phyloP scores from a whole-genome alignment of 306 rosid species.

The Cucumis sativus region DNA sequence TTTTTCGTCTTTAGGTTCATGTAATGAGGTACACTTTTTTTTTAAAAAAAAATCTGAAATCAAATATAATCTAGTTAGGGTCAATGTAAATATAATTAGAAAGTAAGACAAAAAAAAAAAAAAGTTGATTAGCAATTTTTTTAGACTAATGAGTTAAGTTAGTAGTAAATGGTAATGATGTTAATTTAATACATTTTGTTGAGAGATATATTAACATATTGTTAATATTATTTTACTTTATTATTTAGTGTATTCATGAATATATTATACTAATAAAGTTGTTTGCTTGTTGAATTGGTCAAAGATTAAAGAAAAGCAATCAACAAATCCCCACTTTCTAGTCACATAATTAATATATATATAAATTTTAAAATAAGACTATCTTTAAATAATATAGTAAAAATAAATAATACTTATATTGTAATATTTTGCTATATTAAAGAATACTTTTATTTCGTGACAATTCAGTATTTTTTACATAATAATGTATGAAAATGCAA shows the following conservation, averaged over 20 bases:
- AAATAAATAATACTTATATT: no score
- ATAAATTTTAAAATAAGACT: not conserved
- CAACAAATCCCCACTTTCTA: not conserved
- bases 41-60: not conserved
- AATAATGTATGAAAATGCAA: not conserved
- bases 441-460: no score
- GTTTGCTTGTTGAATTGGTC: not conserved
- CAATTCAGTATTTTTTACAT: no score
- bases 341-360: not conserved
- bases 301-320: not conserved
- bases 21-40: not conserved
- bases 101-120: not conserved
- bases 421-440: no score
- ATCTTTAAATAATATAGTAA: no score
- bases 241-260: not conserved
- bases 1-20: not conserved
- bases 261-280: not conserved
- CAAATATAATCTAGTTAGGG: not conserved
- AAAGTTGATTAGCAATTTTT: not conserved
- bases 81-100: not conserved
- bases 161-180: not conserved
- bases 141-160: not conserved
- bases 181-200: not conserved
- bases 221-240: not conserved
- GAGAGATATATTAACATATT: not conserved